A percentile compares a stretch with the other conserved stretches of the same genome.
These are phyloP conservation scores for Lactarius akahatsu DNA, from an alignment of 768 basidiomycete genomes.

Conservation along the genomic window DNA sequence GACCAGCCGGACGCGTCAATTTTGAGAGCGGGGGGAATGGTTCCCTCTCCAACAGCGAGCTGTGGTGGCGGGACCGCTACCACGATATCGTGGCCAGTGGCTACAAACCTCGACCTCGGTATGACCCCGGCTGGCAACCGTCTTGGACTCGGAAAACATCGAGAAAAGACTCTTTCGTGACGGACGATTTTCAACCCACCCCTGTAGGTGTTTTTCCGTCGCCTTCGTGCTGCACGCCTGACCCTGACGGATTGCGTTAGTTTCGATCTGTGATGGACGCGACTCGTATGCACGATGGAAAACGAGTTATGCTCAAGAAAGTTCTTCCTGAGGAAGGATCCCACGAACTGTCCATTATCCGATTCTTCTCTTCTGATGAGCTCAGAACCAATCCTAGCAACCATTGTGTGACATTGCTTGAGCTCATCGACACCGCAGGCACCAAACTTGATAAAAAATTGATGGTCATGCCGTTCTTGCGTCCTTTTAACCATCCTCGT, in stretches of 20 bases:
- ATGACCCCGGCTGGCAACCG: constrained; percentile 11
- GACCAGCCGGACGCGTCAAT: background rate
- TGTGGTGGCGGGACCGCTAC: constrained; percentile 21
- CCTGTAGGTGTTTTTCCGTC: background rate
- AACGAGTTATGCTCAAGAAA: constrained; percentile 29
- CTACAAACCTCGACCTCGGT: constrained; percentile 19
- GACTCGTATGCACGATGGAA: constrained; percentile 22
- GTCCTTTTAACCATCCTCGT: constrained; percentile 25
- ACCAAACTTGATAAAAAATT: constrained; percentile 9
- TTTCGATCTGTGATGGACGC: constrained; percentile 27
- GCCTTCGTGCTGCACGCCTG: background rate
- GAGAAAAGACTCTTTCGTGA: constrained; percentile 4
- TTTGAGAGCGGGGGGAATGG: background rate
- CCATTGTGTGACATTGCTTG: constrained; percentile 27
- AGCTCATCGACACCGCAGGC: constrained; percentile 13
- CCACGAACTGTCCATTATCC: constrained; percentile 15
- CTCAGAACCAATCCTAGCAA: constrained; percentile 20
- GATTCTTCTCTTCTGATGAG: constrained; percentile 12
- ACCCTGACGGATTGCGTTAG: background rate
- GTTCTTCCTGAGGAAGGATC: constrained; percentile 20
- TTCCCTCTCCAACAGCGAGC: constrained; percentile 10
- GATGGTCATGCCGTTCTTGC: constrained; percentile 29
- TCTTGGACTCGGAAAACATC: constrained; percentile 16
- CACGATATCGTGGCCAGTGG: constrained; percentile 7
- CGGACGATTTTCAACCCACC: constrained; percentile 18